Conservation (phyloP, 306 rosid genomes). For the Vigna trinervia region DNA sequence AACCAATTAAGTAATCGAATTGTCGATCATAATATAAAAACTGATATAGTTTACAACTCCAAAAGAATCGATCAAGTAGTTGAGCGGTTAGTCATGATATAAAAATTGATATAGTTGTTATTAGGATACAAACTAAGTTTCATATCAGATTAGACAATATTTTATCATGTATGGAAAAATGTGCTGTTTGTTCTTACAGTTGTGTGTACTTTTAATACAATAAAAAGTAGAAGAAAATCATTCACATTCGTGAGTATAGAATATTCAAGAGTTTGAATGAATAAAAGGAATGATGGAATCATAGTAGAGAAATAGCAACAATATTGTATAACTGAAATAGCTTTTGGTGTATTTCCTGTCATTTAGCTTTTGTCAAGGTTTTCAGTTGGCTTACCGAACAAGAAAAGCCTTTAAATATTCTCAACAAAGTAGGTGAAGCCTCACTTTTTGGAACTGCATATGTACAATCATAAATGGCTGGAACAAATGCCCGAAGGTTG, state of each 20-base stretch:
- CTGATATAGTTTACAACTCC: too few species aligned
- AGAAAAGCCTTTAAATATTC: conserved; percentile 69
- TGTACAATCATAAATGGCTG: conserved; percentile 90
- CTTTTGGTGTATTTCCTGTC: conserved; percentile 6
- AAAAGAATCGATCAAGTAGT: too few species aligned
- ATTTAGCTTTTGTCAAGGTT: conserved; percentile 33
- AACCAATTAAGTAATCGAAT: too few species aligned
- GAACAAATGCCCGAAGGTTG: conserved; percentile 63
- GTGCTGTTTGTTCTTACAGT: too few species aligned
- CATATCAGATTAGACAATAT: too few species aligned
- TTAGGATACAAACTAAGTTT: too few species aligned
- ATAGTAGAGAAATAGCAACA: neutral
- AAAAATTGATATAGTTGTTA: too few species aligned
- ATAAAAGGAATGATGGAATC: neutral
- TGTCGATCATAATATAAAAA: too few species aligned
- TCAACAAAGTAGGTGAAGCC: conserved; percentile 73
- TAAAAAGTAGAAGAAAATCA: neutral
- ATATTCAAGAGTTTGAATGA: neutral
- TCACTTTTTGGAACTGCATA: conserved; percentile 61
- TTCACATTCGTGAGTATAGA: neutral
- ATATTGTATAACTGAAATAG: neutral
- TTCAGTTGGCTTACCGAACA: conserved; percentile 63
- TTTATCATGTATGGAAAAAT: too few species aligned
- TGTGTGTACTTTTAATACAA: too few species aligned
- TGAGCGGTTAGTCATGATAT: too few species aligned